Evolutionary conservation across 2,329 filamentous ascomycete genomes (phyloP), one percentile per base, ranked within the genome.

Genomic region (Trichoderma sp.): DNA sequence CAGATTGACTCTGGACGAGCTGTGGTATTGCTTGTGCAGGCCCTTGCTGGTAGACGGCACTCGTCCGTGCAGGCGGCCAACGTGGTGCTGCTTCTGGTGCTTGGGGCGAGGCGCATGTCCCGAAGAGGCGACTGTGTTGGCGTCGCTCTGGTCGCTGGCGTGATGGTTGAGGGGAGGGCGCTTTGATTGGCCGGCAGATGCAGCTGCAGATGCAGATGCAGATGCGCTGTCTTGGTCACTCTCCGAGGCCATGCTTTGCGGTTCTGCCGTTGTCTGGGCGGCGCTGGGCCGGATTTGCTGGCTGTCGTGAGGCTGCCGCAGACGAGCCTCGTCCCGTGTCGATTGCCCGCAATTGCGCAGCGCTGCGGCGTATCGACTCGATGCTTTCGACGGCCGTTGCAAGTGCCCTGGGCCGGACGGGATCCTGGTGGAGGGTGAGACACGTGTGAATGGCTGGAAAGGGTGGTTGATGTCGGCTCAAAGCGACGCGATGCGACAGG

Each of bases 181-280:
- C 79, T 85, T 86, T 86, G 84, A 86, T 86, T 86, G 84, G 84
- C 79, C 77, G 71, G 79, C 76, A 72, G 65, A n/a, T n/a, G 32
- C 58, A 67, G 67, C 57, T 61, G 67, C 67, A 69, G 67, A 32
- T 66, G 61, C 58, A 56, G 57, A 34, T 67, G 66, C 67, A 63
- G 81, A 79, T 78, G 80, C 78, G 78, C 81, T 82, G 77, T 84
- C 81, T 73, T 74, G 75, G 73, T 85, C 82, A 76, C 77, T 80
- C 75, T 83, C 82, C 73, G 77, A 78, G 74, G 79, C 75, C 81
- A 79, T 81, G 76, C 71, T 72, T 72, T 35, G n/a, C 27, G 64
- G 32, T 57, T 48, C 32, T 56, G 61, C 52, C 19, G 34, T 25
- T 37, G 50, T 48, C 61, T 56, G 48, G 45, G 67, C 57, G 54